These are phyloP conservation scores for Pseudozyma tsukubaensis DNA, from an alignment of 1,284 basidiomycete species.

Conservation along the genomic window DNA sequence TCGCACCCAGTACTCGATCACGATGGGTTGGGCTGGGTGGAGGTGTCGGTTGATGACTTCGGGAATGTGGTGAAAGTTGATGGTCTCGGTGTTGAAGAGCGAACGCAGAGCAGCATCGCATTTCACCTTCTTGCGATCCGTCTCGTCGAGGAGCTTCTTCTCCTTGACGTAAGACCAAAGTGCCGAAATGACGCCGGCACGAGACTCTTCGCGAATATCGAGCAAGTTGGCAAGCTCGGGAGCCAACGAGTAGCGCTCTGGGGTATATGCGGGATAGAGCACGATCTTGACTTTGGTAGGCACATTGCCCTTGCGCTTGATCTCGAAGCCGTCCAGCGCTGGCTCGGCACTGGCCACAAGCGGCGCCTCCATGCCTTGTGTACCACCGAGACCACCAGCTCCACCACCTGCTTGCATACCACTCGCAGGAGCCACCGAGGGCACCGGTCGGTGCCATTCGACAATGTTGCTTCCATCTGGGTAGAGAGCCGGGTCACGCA, in stretches of 20 bases:
- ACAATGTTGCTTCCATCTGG: slow-evolving; percentile 72
- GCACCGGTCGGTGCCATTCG: slow-evolving; percentile 71
- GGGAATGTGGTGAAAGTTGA: slow-evolving; percentile 85
- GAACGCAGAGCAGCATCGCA: slow-evolving; percentile 73
- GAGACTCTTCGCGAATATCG: slow-evolving; percentile 85
- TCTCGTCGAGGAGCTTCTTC: slow-evolving; percentile 87
- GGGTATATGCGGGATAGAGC: slow-evolving; percentile 84
- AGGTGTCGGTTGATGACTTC: slow-evolving; percentile 86
- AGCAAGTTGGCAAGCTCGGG: slow-evolving; percentile 82
- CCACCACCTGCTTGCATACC: slow-evolving; percentile 62
- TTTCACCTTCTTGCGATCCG: slow-evolving; percentile 82
- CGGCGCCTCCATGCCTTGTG: slow-evolving; percentile 56
- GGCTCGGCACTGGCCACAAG: slow-evolving; percentile 63
- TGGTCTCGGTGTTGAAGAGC: slow-evolving; percentile 71
- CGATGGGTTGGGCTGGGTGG: slow-evolving; percentile 81
- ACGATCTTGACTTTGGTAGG: slow-evolving; percentile 82
- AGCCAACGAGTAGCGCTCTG: slow-evolving; percentile 84
- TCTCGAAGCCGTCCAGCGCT: slow-evolving; percentile 82
- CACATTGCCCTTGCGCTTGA: slow-evolving; percentile 83
- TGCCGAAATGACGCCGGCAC: slow-evolving; percentile 82
- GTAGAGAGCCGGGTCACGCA: slow-evolving; percentile 83
- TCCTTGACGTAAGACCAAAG: slow-evolving; percentile 94
- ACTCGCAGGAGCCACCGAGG: slow-evolving; percentile 53
- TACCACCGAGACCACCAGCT: slow-evolving; percentile 50
- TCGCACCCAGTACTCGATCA: slow-evolving; percentile 78